phyloP scores from a whole-genome alignment of 441 rosid species.

The Erysimum pusillum region DNA sequence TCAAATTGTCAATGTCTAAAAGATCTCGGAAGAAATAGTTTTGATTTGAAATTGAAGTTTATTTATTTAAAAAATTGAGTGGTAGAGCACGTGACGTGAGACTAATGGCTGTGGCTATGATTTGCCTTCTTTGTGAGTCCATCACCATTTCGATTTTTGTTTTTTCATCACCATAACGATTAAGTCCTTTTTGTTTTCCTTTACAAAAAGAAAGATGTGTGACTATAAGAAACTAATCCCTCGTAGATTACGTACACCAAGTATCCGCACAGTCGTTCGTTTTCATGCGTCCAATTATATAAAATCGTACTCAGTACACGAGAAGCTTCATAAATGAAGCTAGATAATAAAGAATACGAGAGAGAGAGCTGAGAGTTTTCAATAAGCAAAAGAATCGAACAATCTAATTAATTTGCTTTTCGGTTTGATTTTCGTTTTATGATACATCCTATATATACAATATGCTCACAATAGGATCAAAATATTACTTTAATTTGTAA shows the following conservation, averaged over 20 bases:
- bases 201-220: not conserved
- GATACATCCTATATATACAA: no score
- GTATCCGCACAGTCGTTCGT: not conserved
- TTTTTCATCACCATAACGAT: not conserved
- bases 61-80: not conserved
- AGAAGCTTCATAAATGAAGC: not conserved
- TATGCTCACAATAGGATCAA: no score
- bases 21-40: not conserved
- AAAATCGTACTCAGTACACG: not conserved
- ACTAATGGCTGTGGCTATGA: not conserved
- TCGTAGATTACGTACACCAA: not conserved
- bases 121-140: not conserved
- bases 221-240: not conserved
- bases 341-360: not conserved
- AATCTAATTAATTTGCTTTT: no score
- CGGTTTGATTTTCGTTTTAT: no score
- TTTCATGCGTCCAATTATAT: not conserved
- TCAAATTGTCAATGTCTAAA: no score
- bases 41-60: not conserved
- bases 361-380: no score
- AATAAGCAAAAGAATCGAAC: no score
- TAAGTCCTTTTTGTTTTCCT: slow-evolving; percentile 16
- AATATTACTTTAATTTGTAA: no score
- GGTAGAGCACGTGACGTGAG: not conserved
- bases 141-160: not conserved